A percentile compares a stretch with the other conserved stretches of the same genome.
phyloP scores from a whole-genome alignment of 257 asterid genomes.

The Solanum ossicruentum region DNA sequence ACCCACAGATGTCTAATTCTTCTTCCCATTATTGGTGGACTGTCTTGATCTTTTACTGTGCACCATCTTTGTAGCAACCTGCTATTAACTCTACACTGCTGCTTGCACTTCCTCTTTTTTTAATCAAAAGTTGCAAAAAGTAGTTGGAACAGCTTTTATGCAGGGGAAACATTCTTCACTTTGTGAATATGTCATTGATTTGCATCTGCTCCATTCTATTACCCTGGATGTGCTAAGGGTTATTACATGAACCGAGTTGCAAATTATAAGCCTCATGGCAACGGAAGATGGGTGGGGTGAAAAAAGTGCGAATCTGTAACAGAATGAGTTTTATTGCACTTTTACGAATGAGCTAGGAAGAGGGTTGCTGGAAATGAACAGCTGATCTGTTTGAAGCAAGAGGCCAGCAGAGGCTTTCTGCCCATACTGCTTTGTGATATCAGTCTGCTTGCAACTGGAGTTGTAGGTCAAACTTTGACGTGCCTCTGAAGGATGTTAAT shows the following conservation, averaged over 20 bases:
- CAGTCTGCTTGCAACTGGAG: background rate
- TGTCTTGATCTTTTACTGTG: background rate
- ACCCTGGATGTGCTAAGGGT: background rate
- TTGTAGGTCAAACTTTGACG: background rate
- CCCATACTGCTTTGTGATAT: background rate
- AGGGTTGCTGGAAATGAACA: background rate
- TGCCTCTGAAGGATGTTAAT: background rate
- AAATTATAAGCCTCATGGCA: background rate
- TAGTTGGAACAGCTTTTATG: background rate
- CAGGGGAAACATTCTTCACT: background rate
- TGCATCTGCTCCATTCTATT: background rate
- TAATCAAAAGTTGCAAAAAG: background rate
- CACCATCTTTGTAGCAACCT: background rate
- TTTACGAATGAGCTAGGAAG: background rate
- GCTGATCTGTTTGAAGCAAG: background rate
- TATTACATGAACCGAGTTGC: background rate
- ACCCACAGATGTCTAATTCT: background rate
- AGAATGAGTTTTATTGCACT: background rate
- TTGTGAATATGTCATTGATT: background rate
- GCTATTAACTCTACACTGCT: background rate
- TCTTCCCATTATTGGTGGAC: background rate
- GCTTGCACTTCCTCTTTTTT: background rate
- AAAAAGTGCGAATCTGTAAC: background rate
- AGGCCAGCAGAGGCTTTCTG: background rate
- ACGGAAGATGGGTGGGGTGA: background rate